Evolutionary conservation across 257 asterid species (phyloP).

Genomic region (Nicotiana noctiflora): DNA sequence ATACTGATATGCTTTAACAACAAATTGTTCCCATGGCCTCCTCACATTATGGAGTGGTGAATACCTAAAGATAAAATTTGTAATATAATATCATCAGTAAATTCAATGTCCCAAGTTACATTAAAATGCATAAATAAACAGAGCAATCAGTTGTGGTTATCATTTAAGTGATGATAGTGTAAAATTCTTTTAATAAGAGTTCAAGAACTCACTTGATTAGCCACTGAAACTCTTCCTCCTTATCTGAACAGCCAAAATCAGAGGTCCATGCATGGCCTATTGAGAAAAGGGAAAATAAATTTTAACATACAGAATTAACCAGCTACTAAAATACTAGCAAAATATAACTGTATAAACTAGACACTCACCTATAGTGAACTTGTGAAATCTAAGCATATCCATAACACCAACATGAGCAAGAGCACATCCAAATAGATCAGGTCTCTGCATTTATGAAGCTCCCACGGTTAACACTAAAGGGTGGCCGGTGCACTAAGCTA

Average conservation of each 20-base stretch:
- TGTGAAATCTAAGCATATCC: constrained; percentile 99
- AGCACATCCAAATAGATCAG: constrained; percentile 96
- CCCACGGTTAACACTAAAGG: neutral
- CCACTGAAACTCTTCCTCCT: constrained; percentile 88
- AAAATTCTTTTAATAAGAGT: neutral
- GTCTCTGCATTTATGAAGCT: constrained; percentile 53
- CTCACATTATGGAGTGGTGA: constrained; percentile 87
- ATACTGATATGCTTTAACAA: constrained; percentile 41
- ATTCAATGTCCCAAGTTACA: neutral
- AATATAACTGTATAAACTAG: neutral
- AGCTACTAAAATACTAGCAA: neutral
- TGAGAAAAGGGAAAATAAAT: constrained; percentile 1
- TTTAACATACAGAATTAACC: neutral
- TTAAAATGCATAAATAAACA: too few species aligned
- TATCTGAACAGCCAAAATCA: constrained; percentile 93
- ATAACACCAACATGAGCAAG: constrained; percentile 98
- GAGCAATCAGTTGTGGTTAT: too few species aligned
- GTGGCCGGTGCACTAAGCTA: too few species aligned
- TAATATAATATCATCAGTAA: neutral
- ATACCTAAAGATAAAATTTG: constrained; percentile 39
- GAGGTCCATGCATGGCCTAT: constrained; percentile 99
- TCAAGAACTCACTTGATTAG: constrained; percentile 59
- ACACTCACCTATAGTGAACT: constrained; percentile 80
- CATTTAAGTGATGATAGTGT: neutral
- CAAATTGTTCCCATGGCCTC: constrained; percentile 80